A percentile compares a stretch with the other conserved stretches of the same genome.
Evolutionary conservation across 106 monocot species (phyloP).

Genomic region (Dendrobium chrysotoxum): DNA sequence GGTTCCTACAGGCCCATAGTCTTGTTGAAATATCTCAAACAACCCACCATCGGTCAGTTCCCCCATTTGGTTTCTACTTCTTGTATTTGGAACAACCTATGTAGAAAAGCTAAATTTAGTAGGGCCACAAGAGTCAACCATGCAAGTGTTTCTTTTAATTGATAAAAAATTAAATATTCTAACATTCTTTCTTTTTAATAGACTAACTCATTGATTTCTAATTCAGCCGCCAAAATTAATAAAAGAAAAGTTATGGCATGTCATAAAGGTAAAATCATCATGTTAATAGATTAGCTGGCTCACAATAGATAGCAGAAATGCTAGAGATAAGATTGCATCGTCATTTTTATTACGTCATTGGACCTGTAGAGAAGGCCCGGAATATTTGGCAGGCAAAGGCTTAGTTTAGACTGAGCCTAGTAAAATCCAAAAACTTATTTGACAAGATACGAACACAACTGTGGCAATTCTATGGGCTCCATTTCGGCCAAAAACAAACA

Average conservation of each 20-base stretch:
- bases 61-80: slow-evolving; percentile 99
- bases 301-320: neutral
- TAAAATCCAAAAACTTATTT: no score
- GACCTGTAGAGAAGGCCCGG: no score
- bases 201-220: no score
- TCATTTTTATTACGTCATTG: no score
- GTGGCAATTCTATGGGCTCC: no score
- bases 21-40: slow-evolving; percentile 98
- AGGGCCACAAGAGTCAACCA: neutral
- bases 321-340: neutral
- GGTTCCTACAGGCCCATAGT: slow-evolving; percentile 92
- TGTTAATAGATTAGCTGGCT: neutral
- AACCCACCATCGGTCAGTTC: slow-evolving; percentile 94
- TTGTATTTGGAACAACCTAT: slow-evolving; percentile 88
- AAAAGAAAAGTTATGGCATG: no score
- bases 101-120: slow-evolving; percentile 4
- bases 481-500: no score
- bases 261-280: no score
- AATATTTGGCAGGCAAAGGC: no score
- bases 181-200: neutral
- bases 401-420: no score
- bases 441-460: no score
- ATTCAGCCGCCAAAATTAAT: no score
- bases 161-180: neutral
- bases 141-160: neutral